A percentile compares a stretch with the other conserved stretches of the same genome.
These are phyloP conservation scores for Fomes fomentarius DNA, from an alignment of 1,284 basidiomycete species.

Conservation along the genomic window DNA sequence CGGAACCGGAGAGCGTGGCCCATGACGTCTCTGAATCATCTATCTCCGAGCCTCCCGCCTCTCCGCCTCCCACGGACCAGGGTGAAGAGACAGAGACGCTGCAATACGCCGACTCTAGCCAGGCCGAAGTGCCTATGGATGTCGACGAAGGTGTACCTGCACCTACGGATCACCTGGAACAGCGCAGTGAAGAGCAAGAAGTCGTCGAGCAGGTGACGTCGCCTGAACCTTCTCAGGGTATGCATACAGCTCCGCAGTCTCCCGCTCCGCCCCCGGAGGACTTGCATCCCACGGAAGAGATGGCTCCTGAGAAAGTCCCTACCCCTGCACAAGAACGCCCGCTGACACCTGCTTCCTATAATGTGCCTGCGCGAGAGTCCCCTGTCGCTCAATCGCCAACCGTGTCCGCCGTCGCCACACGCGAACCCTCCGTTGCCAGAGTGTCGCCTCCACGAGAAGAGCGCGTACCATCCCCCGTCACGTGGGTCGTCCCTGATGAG, in stretches of 20 bases:
- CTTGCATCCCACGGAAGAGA: neutral
- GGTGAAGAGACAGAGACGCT: slow-evolving; percentile 5
- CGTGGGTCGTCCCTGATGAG: neutral
- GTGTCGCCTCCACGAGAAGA: slow-evolving; percentile 13
- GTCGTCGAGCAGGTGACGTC: slow-evolving; percentile 1
- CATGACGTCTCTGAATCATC: slow-evolving; percentile 25
- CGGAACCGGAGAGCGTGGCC: neutral
- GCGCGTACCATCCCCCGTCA: slow-evolving; percentile 3
- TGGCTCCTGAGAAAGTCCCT: neutral
- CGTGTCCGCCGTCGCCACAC: slow-evolving; percentile 5
- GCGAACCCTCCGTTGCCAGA: slow-evolving; percentile 6
- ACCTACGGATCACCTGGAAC: neutral
- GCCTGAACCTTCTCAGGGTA: slow-evolving; percentile 5
- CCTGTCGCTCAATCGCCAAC: slow-evolving; percentile 8
- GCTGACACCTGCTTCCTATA: neutral
- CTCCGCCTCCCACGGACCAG: slow-evolving; percentile 15
- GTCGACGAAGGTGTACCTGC: slow-evolving; percentile 17
- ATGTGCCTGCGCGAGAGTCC: slow-evolving; percentile 4
- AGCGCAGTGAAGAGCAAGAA: neutral
- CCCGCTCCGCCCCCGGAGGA: neutral
- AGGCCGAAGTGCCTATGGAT: slow-evolving; percentile 21
- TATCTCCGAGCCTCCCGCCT: slow-evolving; percentile 26
- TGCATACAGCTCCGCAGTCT: neutral
- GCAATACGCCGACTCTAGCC: neutral
- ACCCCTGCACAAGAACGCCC: neutral